Conservation (phyloP, 441 rosid species). For the Pelargonium cotyledonis region DNA sequence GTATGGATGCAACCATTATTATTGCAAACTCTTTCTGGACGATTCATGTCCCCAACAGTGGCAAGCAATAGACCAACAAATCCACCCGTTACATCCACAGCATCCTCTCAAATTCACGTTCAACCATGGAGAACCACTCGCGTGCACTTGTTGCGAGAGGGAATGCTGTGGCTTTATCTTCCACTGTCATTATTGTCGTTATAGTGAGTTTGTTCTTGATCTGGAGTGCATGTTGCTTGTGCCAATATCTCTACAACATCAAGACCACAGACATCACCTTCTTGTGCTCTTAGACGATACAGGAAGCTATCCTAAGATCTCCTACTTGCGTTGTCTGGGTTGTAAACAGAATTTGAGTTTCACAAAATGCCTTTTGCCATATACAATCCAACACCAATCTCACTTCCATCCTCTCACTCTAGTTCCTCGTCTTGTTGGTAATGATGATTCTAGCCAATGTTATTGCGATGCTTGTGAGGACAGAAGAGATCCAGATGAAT, state of each 20-base stretch:
- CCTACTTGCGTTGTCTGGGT: conserved; percentile 7
- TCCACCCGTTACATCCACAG: background rate
- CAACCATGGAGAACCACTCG: background rate
- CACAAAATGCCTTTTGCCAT: conserved; percentile 9
- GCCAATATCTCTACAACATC: background rate
- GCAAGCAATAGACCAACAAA: background rate
- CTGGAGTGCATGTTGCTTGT: background rate
- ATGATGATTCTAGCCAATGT: background rate
- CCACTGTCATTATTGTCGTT: background rate
- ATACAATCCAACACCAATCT: background rate
- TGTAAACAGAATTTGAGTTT: conserved; percentile 7
- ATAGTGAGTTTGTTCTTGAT: background rate
- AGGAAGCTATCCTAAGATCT: background rate
- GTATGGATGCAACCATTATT: background rate
- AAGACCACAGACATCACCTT: background rate
- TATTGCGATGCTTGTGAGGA: conserved; percentile 26
- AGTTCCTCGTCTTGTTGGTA: background rate
- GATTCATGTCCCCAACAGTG: background rate
- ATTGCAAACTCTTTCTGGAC: background rate
- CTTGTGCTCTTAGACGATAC: background rate
- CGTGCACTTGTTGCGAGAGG: background rate
- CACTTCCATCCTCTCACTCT: conserved; percentile 19
- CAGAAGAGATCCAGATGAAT: background rate
- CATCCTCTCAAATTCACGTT: background rate
- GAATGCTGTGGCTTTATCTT: background rate